Evolutionary conservation across 495 filamentous ascomycete genomes (phyloP), one percentile per base, ranked within the genome.

Genomic region (Lasiosphaeria miniovina): DNA sequence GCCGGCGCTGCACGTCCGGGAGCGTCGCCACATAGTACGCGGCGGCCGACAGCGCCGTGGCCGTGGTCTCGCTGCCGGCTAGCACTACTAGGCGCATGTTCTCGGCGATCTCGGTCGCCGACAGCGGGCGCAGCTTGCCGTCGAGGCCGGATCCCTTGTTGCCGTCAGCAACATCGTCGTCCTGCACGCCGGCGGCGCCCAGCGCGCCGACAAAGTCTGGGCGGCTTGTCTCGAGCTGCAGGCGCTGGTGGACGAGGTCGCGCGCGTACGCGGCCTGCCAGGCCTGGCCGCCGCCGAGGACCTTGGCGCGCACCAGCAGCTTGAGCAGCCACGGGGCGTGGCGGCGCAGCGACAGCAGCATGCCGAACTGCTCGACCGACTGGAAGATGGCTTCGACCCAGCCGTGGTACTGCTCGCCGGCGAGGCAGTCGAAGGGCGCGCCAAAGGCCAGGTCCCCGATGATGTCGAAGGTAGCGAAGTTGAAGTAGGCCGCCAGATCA

Each of bases 361-460:
- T 40, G 17, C 51, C 59, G 14, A 59, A 54, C 41, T 61, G 41
- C 7, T 35, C 36, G 0, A 62, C 36, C 2, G 36, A 34, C 3
- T 43, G 14, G 4, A 71, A 56, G 57, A 78, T 73, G 34, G 69
- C 65, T 0, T 63, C 52, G n/a, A 78, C 64, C 75, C 75, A 80
- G 5, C 70, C 71, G 52, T 78, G 76, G 32, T 69, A 72, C 3
- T 49, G 12, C 3, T 54, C 43, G 0, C 58, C 60, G 10, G 68
- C 64, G 1, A 87, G 69, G 41, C 83, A 81, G 8, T 76, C 76
- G 57, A 88, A 83, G 0, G 84, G 68, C 46, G 82, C 75, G 0
- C 83, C 84, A 55, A 86, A 84, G 0, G 77, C 72, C 4, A 88
- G 65, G 59, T 86, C 81, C 0, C 84, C 83, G 48, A 86, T 83